Evolutionary conservation across 352 stramenopile genomes (phyloP).

Genomic region (Phytophthora sp.): DNA sequence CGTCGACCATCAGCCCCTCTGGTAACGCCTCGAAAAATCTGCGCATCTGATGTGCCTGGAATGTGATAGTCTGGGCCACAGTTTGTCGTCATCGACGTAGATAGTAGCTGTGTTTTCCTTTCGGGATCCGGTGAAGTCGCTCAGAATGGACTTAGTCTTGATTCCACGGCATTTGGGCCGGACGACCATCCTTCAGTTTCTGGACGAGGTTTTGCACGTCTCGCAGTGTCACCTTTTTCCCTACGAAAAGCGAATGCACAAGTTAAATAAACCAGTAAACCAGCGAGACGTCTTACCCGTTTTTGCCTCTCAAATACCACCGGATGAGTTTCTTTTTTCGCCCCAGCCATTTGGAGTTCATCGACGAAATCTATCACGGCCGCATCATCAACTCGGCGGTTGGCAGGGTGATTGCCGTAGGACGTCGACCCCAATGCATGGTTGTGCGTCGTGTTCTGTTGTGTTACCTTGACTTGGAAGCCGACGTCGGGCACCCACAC

Average conservation of each 20-base stretch:
- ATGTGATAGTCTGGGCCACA: constrained; percentile 7
- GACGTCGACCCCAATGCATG: no score
- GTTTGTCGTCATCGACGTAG: neutral
- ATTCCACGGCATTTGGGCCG: neutral
- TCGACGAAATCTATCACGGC: constrained; percentile 5
- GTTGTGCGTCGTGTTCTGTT: no score
- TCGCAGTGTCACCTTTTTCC: neutral
- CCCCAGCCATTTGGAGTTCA: neutral
- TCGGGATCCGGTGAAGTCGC: neutral
- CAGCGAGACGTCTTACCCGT: neutral
- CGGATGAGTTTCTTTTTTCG: constrained; percentile 4
- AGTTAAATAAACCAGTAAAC: no score
- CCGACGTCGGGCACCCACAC: no score
- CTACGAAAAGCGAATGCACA: neutral
- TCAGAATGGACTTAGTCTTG: neutral
- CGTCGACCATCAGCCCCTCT: constrained; percentile 9
- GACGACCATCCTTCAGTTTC: neutral
- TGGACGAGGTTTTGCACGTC: constrained; percentile 7
- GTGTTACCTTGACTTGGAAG: no score
- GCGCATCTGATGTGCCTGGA: constrained; percentile 12
- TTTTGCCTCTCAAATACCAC: neutral
- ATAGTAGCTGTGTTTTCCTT: constrained; percentile 6
- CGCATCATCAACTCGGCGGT: neutral
- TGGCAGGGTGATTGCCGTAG: neutral
- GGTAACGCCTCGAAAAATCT: constrained; percentile 15